Conservation (phyloP, 1,284 basidiomycete genomes). For the Malassezia nana region DNA sequence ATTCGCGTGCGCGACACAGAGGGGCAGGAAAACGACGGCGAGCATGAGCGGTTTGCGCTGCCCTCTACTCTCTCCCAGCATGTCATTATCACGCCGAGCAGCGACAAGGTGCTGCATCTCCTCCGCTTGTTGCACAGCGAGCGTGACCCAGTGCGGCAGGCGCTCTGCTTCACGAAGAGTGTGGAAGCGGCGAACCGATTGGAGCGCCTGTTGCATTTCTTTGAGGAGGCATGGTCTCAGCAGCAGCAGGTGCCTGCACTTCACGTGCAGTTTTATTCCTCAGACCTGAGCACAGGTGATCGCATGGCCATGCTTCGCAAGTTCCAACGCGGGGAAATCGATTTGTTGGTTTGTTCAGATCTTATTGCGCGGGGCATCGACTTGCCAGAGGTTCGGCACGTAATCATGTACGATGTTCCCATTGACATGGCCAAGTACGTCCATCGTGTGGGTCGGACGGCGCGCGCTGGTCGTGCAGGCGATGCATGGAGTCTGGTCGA, state of each 20-base stretch:
- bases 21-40: constrained; percentile 58
- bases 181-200: constrained; percentile 79
- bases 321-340: constrained; percentile 70
- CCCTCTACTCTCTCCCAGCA: constrained; percentile 50
- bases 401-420: constrained; percentile 86
- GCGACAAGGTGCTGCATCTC: constrained; percentile 77
- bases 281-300: constrained; percentile 67
- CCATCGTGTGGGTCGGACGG: constrained; percentile 87
- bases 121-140: constrained; percentile 66
- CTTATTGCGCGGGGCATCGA: constrained; percentile 94
- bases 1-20: constrained; percentile 61
- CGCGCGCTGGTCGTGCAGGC: constrained; percentile 74
- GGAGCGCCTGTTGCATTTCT: constrained; percentile 70
- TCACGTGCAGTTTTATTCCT: constrained; percentile 59
- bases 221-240: constrained; percentile 52
- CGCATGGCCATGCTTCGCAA: constrained; percentile 66
- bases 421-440: constrained; percentile 97
- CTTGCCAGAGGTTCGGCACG: constrained; percentile 77
- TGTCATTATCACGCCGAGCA: constrained; percentile 69
- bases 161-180: constrained; percentile 88
- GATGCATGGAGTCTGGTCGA: constrained; percentile 90
- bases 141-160: constrained; percentile 55
- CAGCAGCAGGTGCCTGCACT: constrained; percentile 50
- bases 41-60: constrained; percentile 30
- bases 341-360: constrained; percentile 90